phyloP scores from a whole-genome alignment of 441 rosid species.

The Capsella rubella region DNA sequence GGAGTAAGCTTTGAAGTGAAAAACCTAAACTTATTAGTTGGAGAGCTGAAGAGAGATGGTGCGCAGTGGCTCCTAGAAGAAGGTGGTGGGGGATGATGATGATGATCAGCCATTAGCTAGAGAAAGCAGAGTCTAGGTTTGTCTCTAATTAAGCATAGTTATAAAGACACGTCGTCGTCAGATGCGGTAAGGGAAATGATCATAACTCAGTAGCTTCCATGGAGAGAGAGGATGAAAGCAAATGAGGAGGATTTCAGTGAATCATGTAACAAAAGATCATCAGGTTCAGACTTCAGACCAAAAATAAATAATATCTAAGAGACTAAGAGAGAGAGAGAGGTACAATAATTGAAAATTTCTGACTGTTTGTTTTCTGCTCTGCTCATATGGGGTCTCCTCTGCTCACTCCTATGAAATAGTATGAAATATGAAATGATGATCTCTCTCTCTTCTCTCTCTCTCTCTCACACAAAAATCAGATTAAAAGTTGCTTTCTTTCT shows the following conservation, averaged over 20 bases:
- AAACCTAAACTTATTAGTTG: slow-evolving; percentile 55
- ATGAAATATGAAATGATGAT: slow-evolving; percentile 15
- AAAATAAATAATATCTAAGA: no score
- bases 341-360: slow-evolving; percentile 31
- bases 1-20: slow-evolving; percentile 50
- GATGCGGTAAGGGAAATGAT: slow-evolving; percentile 34
- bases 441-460: neutral
- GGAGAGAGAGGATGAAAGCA: neutral
- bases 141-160: slow-evolving; percentile 58
- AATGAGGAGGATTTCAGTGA: neutral
- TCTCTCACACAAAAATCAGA: slow-evolving; percentile 26
- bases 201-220: slow-evolving; percentile 50
- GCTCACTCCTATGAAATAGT: neutral
- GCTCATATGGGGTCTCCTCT: slow-evolving; percentile 22
- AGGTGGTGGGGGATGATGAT: slow-evolving; percentile 26
- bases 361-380: slow-evolving; percentile 9
- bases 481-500: slow-evolving; percentile 38
- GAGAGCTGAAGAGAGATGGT: slow-evolving; percentile 56
- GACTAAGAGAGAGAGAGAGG: no score
- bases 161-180: neutral
- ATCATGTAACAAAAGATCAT: no score
- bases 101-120: slow-evolving; percentile 71
- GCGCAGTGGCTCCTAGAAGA: slow-evolving; percentile 9
- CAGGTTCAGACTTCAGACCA: no score
- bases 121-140: slow-evolving; percentile 49